These are phyloP conservation scores for Trichoderma breve DNA, from an alignment of 2,329 filamentous ascomycete genomes.

Conservation along the genomic window DNA sequence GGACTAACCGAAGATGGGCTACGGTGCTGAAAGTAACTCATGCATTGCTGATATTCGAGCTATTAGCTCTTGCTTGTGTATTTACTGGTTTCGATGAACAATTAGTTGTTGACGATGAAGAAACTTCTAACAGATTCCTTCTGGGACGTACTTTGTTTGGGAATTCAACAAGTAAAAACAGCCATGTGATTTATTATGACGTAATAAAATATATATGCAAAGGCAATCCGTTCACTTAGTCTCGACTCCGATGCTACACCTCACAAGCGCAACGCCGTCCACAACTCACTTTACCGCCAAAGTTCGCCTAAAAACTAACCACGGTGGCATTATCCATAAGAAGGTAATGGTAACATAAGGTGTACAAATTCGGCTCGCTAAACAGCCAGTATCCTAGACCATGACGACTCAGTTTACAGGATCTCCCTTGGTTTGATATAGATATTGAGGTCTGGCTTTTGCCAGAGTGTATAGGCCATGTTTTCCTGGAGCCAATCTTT, in stretches of 20 bases:
- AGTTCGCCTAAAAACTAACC: background rate
- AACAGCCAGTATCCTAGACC: background rate
- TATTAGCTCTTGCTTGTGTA: too few relatives aligned
- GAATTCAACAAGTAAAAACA: background rate
- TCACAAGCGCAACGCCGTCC: too few relatives aligned
- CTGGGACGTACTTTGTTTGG: too few relatives aligned
- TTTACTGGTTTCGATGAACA: too few relatives aligned
- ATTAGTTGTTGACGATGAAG: too few relatives aligned
- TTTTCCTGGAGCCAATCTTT: conserved; percentile 4
- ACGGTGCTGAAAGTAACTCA: too few relatives aligned
- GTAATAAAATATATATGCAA: too few relatives aligned
- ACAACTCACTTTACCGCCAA: background rate
- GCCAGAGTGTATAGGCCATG: conserved; percentile 12
- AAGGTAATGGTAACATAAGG: background rate
- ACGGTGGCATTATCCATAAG: background rate
- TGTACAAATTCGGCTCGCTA: background rate
- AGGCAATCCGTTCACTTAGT: too few relatives aligned
- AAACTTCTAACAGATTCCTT: too few relatives aligned
- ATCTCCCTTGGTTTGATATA: background rate
- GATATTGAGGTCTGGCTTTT: conserved; percentile 11
- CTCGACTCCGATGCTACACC: too few relatives aligned
- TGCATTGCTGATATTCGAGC: too few relatives aligned
- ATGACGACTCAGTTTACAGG: background rate
- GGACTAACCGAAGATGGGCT: too few relatives aligned
- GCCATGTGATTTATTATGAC: background rate